Evolutionary conservation across 176 grass and related monocot species (phyloP).

Genomic region (Triticum timopheevii): DNA sequence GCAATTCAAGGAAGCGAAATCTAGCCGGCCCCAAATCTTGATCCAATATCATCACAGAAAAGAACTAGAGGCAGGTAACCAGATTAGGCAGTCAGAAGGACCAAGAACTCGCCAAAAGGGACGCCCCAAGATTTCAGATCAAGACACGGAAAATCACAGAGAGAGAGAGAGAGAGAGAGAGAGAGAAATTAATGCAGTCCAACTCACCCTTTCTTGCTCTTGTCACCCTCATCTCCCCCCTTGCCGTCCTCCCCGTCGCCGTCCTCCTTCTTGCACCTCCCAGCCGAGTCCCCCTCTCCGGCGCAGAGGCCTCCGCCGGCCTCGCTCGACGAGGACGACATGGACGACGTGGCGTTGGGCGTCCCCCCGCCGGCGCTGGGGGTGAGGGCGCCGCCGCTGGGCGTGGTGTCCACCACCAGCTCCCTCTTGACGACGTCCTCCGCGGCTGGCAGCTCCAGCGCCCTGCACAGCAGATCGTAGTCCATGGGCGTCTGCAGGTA

Average conservation of each 20-base stretch:
- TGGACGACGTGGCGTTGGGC: slow-evolving; percentile 72
- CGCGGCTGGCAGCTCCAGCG: slow-evolving; percentile 40
- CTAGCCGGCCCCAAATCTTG: slow-evolving; percentile 15
- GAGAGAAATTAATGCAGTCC: slow-evolving; percentile 13
- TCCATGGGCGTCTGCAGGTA: slow-evolving; percentile 35
- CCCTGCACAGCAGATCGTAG: slow-evolving; percentile 51
- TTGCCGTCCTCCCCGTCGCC: slow-evolving; percentile 35
- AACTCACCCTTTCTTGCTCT: slow-evolving; percentile 80
- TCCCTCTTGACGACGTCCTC: slow-evolving; percentile 42
- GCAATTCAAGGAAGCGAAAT: slow-evolving; percentile 32
- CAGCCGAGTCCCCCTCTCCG: slow-evolving; percentile 46
- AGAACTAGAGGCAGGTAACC: neutral
- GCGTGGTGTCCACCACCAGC: slow-evolving; percentile 27
- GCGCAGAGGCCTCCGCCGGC: slow-evolving; percentile 33
- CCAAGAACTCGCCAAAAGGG: neutral
- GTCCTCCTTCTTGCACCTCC: slow-evolving; percentile 60
- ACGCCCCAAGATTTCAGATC: neutral
- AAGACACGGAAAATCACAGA: neutral
- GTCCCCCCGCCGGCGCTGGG: slow-evolving; percentile 39
- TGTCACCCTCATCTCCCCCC: slow-evolving; percentile 51
- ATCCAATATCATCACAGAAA: neutral
- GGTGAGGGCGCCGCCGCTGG: neutral
- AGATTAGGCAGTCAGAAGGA: slow-evolving; percentile 5
- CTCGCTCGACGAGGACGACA: slow-evolving; percentile 76
- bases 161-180: no score